Evolutionary conservation across 306 rosid genomes (phyloP), one percentile per base, ranked within the genome.

Genomic region (apple (Malus domestica)): DNA sequence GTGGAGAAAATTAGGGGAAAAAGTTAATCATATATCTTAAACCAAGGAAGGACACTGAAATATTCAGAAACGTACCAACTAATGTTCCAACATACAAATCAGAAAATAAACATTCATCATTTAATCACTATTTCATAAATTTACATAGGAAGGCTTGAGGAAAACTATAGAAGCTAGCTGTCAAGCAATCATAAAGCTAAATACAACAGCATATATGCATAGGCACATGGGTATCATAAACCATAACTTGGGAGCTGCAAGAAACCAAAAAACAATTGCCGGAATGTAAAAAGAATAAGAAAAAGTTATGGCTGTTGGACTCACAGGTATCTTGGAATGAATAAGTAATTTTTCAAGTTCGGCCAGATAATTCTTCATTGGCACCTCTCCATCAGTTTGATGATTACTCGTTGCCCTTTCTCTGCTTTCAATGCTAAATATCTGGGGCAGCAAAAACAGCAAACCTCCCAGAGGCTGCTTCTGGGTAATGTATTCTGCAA

Each of bases 381-480:
- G 77, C 78, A 74, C 90, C 23, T 73, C 67, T 44, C 75, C 88
- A 70, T 77, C 86, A 73, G 79, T 86, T 62, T 75, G 81, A 74
- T 70, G 70, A 75, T 58, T 81, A 83, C 80, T 79, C 71, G 54
- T 82, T 51, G 5, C 52, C 44, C 71, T 83, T 68, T 82, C 87
- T 79, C 75, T 78, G 78, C 79, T 83, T 69, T 83, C 91, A 54
- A 71, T 78, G 74, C 79, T 80, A 83, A 92, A 81, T 81, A 87
- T 81, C 85, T 68, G 91, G 76, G 99, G 99, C 77, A 96, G 91
- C 85, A 96, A 80, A 82, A 92, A 82, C 84, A 96, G 80, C 44
- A 96, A 84, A 72, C 99, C 99, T 70, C 97, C 99, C 51, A 96
- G 77, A 79, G 97, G 96, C 84, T 89, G 89, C 78, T 88, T 84